Percentiles rank a stretch among this genome's conserved stretches.
Conservation (phyloP, 495 filamentous ascomycete species). For the Aspergillus cavernicola region DNA sequence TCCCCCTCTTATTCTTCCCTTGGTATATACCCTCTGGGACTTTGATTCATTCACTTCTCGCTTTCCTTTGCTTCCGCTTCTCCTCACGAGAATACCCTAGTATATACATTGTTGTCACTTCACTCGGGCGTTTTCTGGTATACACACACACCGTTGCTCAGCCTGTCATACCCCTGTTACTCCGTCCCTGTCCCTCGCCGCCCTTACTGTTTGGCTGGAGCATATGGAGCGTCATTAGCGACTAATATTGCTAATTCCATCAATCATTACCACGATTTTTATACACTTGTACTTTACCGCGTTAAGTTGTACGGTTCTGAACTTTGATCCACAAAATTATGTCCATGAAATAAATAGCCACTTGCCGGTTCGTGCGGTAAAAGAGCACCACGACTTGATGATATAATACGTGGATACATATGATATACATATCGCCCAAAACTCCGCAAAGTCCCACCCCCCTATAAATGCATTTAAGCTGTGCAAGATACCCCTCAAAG, state of each 20-base stretch:
- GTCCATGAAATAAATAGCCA: background rate
- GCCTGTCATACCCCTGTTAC: conserved; percentile 3
- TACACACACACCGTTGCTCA: background rate
- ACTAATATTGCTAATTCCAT: background rate
- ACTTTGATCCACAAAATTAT: no score
- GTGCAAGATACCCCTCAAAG: background rate
- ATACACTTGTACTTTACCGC: no score
- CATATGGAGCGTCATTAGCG: background rate
- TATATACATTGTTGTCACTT: background rate
- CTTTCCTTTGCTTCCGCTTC: background rate
- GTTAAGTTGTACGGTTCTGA: no score
- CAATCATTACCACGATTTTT: background rate
- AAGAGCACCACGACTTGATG: no score
- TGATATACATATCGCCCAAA: background rate
- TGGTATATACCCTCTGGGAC: background rate
- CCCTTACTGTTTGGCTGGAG: background rate
- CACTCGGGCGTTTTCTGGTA: background rate
- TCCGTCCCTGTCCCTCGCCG: background rate
- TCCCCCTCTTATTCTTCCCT: background rate
- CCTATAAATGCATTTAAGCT: conserved; percentile 1
- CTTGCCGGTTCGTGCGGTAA: background rate
- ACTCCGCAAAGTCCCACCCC: background rate
- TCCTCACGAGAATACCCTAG: no score
- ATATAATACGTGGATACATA: no score
- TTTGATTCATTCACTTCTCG: background rate